phyloP scores from a whole-genome alignment of 78 protist species.

The Abeoforma whisleri region DNA sequence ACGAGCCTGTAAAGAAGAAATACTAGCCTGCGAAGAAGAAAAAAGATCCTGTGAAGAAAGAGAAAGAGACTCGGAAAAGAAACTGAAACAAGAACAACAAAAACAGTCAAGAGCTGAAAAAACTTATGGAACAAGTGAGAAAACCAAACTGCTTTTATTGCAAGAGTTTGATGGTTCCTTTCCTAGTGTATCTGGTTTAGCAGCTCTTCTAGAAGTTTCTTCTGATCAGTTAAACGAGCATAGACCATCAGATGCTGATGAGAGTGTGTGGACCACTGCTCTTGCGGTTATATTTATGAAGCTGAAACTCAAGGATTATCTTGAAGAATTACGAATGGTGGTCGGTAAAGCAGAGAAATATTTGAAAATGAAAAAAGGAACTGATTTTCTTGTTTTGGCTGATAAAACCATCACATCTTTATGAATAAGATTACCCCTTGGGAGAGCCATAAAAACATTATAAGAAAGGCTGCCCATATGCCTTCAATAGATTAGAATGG shows the following conservation, averaged over 20 bases:
- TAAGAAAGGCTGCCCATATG: no score
- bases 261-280: neutral
- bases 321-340: neutral
- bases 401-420: no score
- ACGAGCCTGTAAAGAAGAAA: neutral
- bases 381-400: no score
- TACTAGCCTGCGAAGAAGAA: neutral
- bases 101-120: no score
- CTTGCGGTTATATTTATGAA: neutral
- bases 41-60: neutral
- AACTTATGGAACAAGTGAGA: no score
- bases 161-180: conserved; percentile 30
- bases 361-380: neutral
- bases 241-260: neutral
- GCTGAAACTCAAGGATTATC: neutral
- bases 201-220: neutral
- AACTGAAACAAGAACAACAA: neutral
- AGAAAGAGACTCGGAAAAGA: neutral
- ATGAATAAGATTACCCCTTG: no score
- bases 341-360: neutral
- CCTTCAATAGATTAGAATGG: no score
- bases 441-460: no score
- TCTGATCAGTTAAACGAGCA: neutral
- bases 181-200: neutral
- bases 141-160: neutral